phyloP scores from a whole-genome alignment of 1,284 basidiomycete species.

The Cystobasidium sp. region DNA sequence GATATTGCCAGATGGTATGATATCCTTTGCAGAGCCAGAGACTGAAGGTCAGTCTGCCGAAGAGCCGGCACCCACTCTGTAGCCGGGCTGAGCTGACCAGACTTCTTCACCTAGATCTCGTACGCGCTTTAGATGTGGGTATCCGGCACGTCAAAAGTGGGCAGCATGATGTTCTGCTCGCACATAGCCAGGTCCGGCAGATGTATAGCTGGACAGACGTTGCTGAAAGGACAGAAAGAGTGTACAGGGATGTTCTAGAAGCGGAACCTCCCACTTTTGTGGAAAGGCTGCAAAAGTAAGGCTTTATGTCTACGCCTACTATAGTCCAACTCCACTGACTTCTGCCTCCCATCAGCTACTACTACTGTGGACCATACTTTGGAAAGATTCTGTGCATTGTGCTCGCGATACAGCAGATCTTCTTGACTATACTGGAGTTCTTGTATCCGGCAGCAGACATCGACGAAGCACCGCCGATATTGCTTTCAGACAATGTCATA shows the following conservation, averaged over 20 bases:
- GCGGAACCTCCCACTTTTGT: slow-evolving; percentile 68
- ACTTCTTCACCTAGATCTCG: slow-evolving; percentile 67
- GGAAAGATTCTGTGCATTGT: slow-evolving; percentile 61
- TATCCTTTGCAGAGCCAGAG: slow-evolving; percentile 88
- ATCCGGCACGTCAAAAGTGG: slow-evolving; percentile 72
- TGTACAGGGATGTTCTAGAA: slow-evolving; percentile 73
- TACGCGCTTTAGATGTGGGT: slow-evolving; percentile 79
- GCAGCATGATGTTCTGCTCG: slow-evolving; percentile 74
- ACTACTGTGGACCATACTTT: slow-evolving; percentile 58
- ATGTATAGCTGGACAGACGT: slow-evolving; percentile 93
- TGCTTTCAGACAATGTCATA: neutral
- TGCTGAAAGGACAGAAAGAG: slow-evolving; percentile 75
- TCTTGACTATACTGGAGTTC: slow-evolving; percentile 56
- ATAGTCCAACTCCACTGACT: neutral
- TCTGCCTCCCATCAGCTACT: slow-evolving; percentile 52
- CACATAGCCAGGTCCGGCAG: slow-evolving; percentile 73
- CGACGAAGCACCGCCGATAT: slow-evolving; percentile 54
- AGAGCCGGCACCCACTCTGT: too few relatives aligned
- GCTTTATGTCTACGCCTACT: slow-evolving; percentile 13
- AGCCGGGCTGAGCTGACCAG: neutral
- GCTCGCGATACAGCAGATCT: slow-evolving; percentile 59
- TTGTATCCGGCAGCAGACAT: slow-evolving; percentile 55
- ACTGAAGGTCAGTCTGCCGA: slow-evolving; percentile 68
- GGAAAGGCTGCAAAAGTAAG: slow-evolving; percentile 72
- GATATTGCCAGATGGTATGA: slow-evolving; percentile 89